These are phyloP conservation scores for Medicago arabica DNA, from an alignment of 306 rosid genomes.

Conservation along the genomic window DNA sequence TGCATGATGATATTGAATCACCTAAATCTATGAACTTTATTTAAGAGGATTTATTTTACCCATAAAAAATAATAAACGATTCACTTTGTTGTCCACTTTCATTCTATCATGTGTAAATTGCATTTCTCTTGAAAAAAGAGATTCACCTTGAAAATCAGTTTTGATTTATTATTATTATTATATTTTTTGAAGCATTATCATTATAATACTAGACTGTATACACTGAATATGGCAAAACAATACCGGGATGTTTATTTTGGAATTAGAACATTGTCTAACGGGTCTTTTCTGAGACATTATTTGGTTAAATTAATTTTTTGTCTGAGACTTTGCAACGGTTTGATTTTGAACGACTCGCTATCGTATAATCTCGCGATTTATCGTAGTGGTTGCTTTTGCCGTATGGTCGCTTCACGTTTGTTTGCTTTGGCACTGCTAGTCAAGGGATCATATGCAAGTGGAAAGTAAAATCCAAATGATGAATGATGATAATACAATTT, in stretches of 20 bases:
- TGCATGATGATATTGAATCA: no score
- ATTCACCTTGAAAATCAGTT: no score
- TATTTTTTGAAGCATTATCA: no score
- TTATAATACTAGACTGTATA: no score
- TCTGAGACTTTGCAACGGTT: constrained; percentile 36
- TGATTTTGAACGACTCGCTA: constrained; percentile 2
- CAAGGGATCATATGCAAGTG: background rate
- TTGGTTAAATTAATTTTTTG: background rate
- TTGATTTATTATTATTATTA: no score
- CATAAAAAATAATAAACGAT: no score
- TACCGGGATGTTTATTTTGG: no score
- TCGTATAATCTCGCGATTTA: background rate
- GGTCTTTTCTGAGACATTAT: background rate
- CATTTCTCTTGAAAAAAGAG: no score
- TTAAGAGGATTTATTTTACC: no score
- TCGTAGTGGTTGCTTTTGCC: constrained; percentile 17
- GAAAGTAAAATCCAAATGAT: background rate
- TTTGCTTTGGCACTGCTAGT: constrained; percentile 35
- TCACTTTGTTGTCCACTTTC: no score
- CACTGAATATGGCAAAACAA: background rate
- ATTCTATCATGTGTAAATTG: no score
- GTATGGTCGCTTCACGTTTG: constrained; percentile 4
- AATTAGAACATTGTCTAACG: constrained; percentile 25
- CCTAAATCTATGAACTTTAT: no score
- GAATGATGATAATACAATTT: background rate